Evolutionary conservation across 2,329 filamentous ascomycete genomes (phyloP), one percentile per base, ranked within the genome.

Genomic region (Waltergamsia citrina): DNA sequence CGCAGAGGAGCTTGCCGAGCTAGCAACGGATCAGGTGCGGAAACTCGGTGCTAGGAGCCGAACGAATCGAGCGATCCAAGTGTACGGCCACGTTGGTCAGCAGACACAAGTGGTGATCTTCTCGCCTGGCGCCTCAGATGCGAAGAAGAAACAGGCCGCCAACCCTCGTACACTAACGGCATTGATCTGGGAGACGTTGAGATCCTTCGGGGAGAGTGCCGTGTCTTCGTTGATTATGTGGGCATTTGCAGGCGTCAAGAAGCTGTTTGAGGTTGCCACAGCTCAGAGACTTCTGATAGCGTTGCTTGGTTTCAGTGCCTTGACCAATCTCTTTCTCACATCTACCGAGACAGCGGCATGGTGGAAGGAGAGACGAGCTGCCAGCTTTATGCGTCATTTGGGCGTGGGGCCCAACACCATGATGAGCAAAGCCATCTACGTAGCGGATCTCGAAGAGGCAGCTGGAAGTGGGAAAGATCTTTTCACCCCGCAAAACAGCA

Each of bases 401-500:
- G 90, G 90, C 8, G 78, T 96, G 7, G 71, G 74, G 4, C 85
- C 88, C 7, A 82, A 93, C 44, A 58, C 70, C 15, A 72, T 81
- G 41, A 90, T 95, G 84, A 84, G 81, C 57, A 86, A 81, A 54
- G 78, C 85, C 7, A 76, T 98, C 18, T 94, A 92, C 52, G 60
- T 95, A 36, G 69, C 69, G 33, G 90, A 96, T 53, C 65, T 96
- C 32, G 79, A 87, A 38, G 74, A 82, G 41, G 76, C 73, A 12
- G 56, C 65, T 11, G 53, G 54, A 3, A 44, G 50, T 6, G 51
- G 54, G 3, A 45, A 51, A 12, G 43, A 48, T 11, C 40, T 50
- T 3, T 39, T 39, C 4, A 61, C 60, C 48, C 61, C 63, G 4
- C 49, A 52, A 11, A 66, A 65, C 23, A 76, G 72, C 30, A 74